Evolutionary conservation across 495 filamentous ascomycete species (phyloP).

Genomic region (Neurospora sp.): DNA sequence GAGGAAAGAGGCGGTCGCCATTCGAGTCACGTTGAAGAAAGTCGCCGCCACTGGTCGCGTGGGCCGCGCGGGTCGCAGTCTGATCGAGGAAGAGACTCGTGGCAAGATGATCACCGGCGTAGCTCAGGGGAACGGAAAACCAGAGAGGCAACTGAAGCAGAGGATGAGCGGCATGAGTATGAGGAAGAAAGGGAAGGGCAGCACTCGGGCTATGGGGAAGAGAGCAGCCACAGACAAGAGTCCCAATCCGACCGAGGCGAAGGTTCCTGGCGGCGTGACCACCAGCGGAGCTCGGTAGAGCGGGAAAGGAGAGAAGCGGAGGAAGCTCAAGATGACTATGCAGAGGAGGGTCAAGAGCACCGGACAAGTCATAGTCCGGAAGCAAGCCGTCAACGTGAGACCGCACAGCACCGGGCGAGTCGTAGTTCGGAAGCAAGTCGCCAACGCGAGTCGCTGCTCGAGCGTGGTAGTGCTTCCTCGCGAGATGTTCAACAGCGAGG

Average conservation of each 20-base stretch:
- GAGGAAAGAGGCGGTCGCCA: neutral
- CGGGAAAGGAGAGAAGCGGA: neutral
- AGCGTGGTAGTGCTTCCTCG: neutral
- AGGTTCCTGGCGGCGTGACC: neutral
- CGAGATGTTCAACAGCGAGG: neutral
- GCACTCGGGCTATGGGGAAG: neutral
- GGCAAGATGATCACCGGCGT: neutral
- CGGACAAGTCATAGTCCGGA: neutral
- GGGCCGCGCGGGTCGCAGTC: neutral
- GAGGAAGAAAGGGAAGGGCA: neutral
- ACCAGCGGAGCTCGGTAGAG: neutral
- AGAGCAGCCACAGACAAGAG: neutral
- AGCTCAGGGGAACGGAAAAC: neutral
- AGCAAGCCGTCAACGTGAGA: neutral
- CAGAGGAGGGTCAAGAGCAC: neutral
- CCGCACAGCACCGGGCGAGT: neutral
- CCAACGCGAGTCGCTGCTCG: neutral
- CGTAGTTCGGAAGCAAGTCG: neutral
- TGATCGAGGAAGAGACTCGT: neutral
- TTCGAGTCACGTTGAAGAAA: neutral
- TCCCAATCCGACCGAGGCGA: neutral
- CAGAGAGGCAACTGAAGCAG: conserved; percentile 4
- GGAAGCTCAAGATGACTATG: neutral
- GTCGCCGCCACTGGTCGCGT: neutral
- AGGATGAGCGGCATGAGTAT: conserved; percentile 7